phyloP scores from a whole-genome alignment of 352 stramenopile genomes.

The Globisporangium parvum region DNA sequence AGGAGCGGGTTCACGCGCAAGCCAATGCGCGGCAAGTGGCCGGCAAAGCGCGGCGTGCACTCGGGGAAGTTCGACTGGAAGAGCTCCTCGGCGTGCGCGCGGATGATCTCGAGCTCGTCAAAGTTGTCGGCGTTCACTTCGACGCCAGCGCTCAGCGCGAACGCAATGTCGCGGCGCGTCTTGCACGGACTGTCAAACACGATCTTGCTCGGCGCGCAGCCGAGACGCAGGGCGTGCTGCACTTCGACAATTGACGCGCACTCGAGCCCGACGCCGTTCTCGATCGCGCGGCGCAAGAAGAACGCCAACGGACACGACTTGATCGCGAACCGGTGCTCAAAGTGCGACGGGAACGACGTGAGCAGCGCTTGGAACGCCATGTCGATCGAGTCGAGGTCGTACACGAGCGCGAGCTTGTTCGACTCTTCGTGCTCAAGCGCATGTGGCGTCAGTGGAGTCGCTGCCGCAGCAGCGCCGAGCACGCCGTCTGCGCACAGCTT shows the following conservation, averaged over 20 bases:
- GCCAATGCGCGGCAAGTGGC: conserved; percentile 73
- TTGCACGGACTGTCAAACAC: conserved; percentile 93
- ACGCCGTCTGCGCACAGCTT: conserved; percentile 48
- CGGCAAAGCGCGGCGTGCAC: conserved; percentile 47
- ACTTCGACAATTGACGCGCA: conserved; percentile 84
- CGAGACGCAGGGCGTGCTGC: conserved; percentile 66
- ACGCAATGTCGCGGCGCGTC: conserved; percentile 81
- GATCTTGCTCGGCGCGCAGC: conserved; percentile 66
- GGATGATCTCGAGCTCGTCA: conserved; percentile 84
- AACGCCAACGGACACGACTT: conserved; percentile 88
- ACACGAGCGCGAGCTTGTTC: conserved; percentile 67
- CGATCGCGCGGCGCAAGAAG: conserved; percentile 72
- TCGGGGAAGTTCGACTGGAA: conserved; percentile 80
- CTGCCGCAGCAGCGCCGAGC: conserved; percentile 15
- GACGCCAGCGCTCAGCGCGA: conserved; percentile 78
- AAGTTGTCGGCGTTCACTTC: conserved; percentile 91
- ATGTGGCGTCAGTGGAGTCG: conserved; percentile 10
- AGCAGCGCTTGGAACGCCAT: conserved; percentile 75
- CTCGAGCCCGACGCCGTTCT: conserved; percentile 72
- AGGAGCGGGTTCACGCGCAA: conserved; percentile 91
- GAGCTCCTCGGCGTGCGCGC: conserved; percentile 78
- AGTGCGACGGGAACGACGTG: conserved; percentile 80
- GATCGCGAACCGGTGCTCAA: conserved; percentile 86
- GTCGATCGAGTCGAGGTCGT: conserved; percentile 83
- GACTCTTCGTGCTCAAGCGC: conserved; percentile 22